A percentile compares a stretch with the other conserved stretches of the same genome.
phyloP scores from a whole-genome alignment of 2,329 filamentous ascomycete species.

The Tolypocladium sp. region DNA sequence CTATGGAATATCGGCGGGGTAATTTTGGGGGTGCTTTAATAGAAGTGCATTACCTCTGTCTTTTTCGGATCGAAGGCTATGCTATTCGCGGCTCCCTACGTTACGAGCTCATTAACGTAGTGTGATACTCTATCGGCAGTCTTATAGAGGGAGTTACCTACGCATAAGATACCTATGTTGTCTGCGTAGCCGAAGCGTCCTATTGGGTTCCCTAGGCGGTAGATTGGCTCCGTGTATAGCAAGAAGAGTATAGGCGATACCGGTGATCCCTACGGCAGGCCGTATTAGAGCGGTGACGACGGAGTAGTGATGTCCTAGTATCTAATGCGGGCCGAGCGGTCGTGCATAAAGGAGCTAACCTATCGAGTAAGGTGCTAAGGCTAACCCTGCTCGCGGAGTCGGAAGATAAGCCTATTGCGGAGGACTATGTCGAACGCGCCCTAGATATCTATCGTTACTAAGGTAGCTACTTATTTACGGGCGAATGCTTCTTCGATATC shows the following conservation, averaged over 20 bases:
- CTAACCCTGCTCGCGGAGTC: slow-evolving; percentile 9
- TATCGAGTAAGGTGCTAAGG: slow-evolving; percentile 5
- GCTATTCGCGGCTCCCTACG: too few species aligned
- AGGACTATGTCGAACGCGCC: slow-evolving; percentile 10
- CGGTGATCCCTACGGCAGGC: slow-evolving; percentile 8
- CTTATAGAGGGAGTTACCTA: too few species aligned
- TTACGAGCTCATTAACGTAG: too few species aligned
- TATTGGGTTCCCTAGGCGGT: slow-evolving; percentile 1
- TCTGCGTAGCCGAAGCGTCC: not conserved
- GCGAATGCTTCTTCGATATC: slow-evolving; percentile 10
- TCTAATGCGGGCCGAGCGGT: not conserved
- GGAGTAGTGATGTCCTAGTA: slow-evolving; percentile 4
- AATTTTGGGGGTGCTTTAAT: too few species aligned
- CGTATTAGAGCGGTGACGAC: slow-evolving; percentile 1
- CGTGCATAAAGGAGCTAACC: slow-evolving; percentile 7
- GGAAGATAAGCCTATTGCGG: slow-evolving; percentile 7
- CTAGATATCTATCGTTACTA: slow-evolving; percentile 9
- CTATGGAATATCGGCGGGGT: too few species aligned
- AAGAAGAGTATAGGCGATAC: slow-evolving; percentile 10
- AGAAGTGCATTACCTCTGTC: too few species aligned
- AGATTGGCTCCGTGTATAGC: slow-evolving; percentile 8
- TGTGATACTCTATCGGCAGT: too few species aligned
- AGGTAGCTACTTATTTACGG: slow-evolving; percentile 2
- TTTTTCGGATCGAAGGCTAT: too few species aligned
- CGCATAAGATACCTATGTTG: too few species aligned